phyloP scores from a whole-genome alignment of 1,284 basidiomycete genomes.

The Moesziomyces globuligerus region DNA sequence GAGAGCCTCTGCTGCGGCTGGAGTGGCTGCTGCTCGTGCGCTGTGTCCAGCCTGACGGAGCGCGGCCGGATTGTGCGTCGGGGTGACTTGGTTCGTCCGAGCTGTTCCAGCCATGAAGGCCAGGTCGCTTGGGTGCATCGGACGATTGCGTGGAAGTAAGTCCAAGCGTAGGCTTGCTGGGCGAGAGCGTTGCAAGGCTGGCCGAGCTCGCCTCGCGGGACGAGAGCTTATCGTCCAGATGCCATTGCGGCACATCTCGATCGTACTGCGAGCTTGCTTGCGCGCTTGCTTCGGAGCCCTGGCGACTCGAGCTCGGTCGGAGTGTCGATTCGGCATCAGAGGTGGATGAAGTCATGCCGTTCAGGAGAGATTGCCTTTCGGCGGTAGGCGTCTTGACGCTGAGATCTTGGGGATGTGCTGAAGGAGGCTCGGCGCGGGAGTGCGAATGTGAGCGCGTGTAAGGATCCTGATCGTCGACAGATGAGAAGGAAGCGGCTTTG shows the following conservation, averaged over 20 bases:
- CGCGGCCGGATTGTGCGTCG: background rate
- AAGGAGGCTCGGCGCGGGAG: slow-evolving; percentile 12
- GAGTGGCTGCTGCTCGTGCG: slow-evolving; percentile 11
- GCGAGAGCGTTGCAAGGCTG: slow-evolving; percentile 38
- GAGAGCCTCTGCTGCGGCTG: slow-evolving; percentile 9
- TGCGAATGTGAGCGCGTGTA: slow-evolving; percentile 41
- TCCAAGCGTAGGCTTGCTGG: slow-evolving; percentile 9
- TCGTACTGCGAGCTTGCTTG: slow-evolving; percentile 24
- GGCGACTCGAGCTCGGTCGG: background rate
- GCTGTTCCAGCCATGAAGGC: background rate
- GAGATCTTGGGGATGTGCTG: slow-evolving; percentile 13
- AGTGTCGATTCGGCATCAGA: background rate
- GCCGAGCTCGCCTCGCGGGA: slow-evolving; percentile 38
- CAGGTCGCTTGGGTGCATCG: slow-evolving; percentile 1
- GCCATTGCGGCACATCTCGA: slow-evolving; percentile 54
- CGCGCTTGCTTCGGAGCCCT: background rate
- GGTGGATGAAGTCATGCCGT: slow-evolving; percentile 17
- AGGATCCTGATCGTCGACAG: slow-evolving; percentile 27
- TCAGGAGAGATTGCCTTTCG: slow-evolving; percentile 19
- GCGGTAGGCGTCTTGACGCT: slow-evolving; percentile 26
- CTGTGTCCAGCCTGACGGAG: slow-evolving; percentile 1
- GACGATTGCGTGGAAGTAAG: slow-evolving; percentile 13
- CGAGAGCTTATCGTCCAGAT: slow-evolving; percentile 40
- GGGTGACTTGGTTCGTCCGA: background rate
- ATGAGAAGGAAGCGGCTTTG: slow-evolving; percentile 7